Evolutionary conservation across 768 basidiomycete genomes (phyloP), one percentile per base, ranked within the genome.

Genomic region (Xerocomus potaroensis): DNA sequence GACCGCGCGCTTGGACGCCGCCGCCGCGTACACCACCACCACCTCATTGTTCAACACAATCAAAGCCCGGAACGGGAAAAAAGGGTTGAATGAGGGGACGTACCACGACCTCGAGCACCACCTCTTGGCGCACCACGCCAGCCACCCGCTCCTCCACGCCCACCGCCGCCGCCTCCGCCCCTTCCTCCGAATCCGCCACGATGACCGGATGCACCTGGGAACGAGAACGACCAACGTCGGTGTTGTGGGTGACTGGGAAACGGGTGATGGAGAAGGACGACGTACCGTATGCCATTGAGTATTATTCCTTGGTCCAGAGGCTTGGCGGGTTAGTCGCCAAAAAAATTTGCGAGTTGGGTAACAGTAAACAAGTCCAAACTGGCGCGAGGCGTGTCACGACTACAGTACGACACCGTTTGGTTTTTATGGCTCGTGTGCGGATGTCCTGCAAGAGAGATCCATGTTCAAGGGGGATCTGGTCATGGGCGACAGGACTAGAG

Each of bases 181-280:
- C 72, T 58, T 12, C 70, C 60, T 18, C 73, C 74, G 68, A 83
- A 84, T 56, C 83, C 83, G 27, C 88, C 88, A 51, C 89, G 83
- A 59, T 83, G 82, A 50, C 90, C 90, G 66, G 85, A 75, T 72
- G 60, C 72, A 56, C 79, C 80, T 78, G 39, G 19, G 11, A 24
- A 31, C 2, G n/a, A 9, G 11, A 24, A 31, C 2, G n/a, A 9
- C 31, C 23, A n/a, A 31, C 12, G n/a, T n/a, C n/a, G n/a, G 6
- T 1, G 12, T 8, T 12, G n/a, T 24, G 5, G 21, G 34, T 4
- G 39, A 8, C 15, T 36, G 5, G 3, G 16, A 12, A 22, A 16
- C 30, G 1, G 5, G 7, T 18, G 0, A 24, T 14, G 14, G 24
- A 31, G 18, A 24, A 34, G 2, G 10, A 4, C 14, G 14, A 42